Conservation (phyloP, 2,329 filamentous ascomycete genomes). For the Clonostachys sp. region DNA sequence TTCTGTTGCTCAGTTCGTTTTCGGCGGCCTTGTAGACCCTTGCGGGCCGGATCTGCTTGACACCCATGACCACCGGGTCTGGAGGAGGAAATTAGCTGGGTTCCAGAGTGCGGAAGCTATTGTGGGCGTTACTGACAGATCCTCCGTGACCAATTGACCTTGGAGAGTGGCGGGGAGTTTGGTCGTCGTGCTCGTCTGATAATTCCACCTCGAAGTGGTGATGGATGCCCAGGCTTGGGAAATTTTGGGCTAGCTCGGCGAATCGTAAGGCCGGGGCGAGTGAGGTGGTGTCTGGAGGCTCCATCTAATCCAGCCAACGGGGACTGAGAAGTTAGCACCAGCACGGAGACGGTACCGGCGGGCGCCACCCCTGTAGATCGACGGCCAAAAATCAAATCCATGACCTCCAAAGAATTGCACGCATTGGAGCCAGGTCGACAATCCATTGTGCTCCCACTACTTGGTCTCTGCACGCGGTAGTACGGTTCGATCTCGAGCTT, state of each 20-base stretch:
- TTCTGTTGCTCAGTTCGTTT: conserved; percentile 33
- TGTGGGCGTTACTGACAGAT: too few relatives aligned
- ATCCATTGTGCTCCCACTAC: not conserved
- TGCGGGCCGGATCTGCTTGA: conserved; percentile 38
- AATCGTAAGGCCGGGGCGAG: conserved; percentile 10
- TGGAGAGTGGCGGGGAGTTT: too few relatives aligned
- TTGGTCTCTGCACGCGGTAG: not conserved
- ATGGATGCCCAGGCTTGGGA: not conserved
- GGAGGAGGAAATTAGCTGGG: too few relatives aligned
- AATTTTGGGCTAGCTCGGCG: conserved; percentile 11
- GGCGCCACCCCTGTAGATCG: not conserved
- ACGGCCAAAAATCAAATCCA: too few relatives aligned
- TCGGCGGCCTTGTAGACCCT: conserved; percentile 41
- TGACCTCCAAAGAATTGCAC: too few relatives aligned
- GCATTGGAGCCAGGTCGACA: too few relatives aligned
- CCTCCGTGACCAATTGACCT: too few relatives aligned
- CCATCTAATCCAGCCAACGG: not conserved
- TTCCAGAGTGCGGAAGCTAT: too few relatives aligned
- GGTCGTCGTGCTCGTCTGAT: too few relatives aligned
- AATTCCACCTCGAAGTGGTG: not conserved
- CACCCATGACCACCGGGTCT: conserved; percentile 23
- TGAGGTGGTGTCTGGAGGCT: not conserved
- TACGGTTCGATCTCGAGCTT: too few relatives aligned
- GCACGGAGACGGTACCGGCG: not conserved
- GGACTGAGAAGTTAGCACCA: not conserved